Percentiles rank a stretch among this genome's conserved stretches.
Conservation (phyloP, 192 early-diverging fungal genomes). For the Backusella circina region DNA sequence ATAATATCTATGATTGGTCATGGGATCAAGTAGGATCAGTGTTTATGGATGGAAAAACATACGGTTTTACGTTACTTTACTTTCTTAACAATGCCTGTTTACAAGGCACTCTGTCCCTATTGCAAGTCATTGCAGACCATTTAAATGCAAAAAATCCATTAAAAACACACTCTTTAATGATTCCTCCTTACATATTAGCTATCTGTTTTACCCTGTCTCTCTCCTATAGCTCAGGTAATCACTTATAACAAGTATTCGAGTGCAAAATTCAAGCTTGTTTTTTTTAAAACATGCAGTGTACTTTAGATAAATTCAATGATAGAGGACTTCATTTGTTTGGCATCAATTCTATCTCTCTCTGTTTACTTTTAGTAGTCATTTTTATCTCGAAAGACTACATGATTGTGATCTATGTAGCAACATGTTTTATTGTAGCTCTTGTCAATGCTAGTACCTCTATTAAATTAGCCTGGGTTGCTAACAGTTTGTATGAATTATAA, state of each 20-base stretch:
- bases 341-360: slow-evolving; percentile 5
- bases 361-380: slow-evolving; percentile 4
- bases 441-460: slow-evolving; percentile 6
- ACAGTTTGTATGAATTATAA: slow-evolving; percentile 8
- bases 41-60: slow-evolving; percentile 15
- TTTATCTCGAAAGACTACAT: background rate
- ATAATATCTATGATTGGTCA: slow-evolving; percentile 8
- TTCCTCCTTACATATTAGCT: slow-evolving; percentile 32
- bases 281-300: background rate
- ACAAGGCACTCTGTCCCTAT: slow-evolving; percentile 5
- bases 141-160: background rate
- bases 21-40: slow-evolving; percentile 18
- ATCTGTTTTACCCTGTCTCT: background rate
- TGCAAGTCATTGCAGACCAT: background rate
- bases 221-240: slow-evolving; percentile 8
- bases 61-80: slow-evolving; percentile 9
- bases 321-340: background rate
- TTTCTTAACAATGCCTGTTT: background rate
- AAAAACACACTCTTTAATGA: slow-evolving; percentile 26
- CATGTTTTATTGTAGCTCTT: background rate
- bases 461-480: slow-evolving; percentile 12
- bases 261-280: background rate
- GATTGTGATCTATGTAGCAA: background rate
- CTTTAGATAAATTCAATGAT: slow-evolving; percentile 5
- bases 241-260: background rate